These are phyloP conservation scores for Globisporangium nodosum DNA, from an alignment of 352 stramenopile genomes.

Conservation along the genomic window DNA sequence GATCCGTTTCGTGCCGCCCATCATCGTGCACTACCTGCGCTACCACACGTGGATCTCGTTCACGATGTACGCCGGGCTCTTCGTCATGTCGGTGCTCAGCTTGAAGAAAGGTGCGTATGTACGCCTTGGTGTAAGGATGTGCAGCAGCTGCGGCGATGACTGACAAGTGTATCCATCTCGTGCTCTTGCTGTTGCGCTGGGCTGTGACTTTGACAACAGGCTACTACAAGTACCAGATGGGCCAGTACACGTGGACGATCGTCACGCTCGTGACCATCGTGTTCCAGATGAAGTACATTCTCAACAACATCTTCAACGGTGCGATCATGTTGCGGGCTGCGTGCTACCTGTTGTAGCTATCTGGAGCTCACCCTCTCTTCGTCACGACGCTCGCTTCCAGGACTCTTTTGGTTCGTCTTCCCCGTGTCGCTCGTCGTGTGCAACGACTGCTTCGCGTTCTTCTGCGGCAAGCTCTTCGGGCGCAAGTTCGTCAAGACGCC, in stretches of 20 bases:
- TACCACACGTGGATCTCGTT: conserved; percentile 93
- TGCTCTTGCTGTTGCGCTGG: too few relatives aligned
- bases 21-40: conserved; percentile 83
- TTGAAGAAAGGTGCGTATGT: conserved; percentile 78
- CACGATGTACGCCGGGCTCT: conserved; percentile 91
- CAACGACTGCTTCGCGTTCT: conserved; percentile 96
- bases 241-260: conserved; percentile 96
- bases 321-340: conserved; percentile 1
- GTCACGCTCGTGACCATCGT: conserved; percentile 93
- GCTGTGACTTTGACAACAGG: conserved; percentile 17
- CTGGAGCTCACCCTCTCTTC: background rate
- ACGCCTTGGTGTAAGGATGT: too few relatives aligned
- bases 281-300: conserved; percentile 97
- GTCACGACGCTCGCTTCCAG: conserved; percentile 15
- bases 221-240: conserved; percentile 18
- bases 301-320: conserved; percentile 95
- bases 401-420: conserved; percentile 95
- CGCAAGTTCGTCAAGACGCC: conserved; percentile 92
- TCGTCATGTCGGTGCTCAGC: conserved; percentile 95
- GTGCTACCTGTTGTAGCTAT: background rate
- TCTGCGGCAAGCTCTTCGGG: conserved; percentile 83
- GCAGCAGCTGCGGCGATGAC: too few relatives aligned
- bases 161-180: too few relatives aligned
- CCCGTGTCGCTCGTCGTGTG: conserved; percentile 92
- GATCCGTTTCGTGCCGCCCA: conserved; percentile 69